Conservation (phyloP, 495 filamentous ascomycete species). For the Chlorociboria aeruginascens region DNA sequence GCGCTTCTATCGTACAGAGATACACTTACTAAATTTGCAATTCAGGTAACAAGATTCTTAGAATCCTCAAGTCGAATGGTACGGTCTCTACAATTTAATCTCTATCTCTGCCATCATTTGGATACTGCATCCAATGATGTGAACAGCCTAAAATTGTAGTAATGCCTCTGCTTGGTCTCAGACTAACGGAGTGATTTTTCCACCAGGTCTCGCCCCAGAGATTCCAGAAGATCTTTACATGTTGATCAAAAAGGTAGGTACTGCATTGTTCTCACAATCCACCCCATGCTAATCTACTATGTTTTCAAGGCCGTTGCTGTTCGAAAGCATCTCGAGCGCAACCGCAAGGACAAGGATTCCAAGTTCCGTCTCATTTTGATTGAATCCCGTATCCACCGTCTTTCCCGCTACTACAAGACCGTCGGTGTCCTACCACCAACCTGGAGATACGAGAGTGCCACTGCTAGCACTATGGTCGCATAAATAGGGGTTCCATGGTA, state of each 20-base stretch:
- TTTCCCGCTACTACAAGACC: constrained; percentile 95
- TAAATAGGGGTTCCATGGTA: constrained; percentile 26
- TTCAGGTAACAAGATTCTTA: constrained; percentile 96
- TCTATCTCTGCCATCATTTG: not conserved
- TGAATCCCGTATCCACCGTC: constrained; percentile 98
- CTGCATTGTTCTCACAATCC: not conserved
- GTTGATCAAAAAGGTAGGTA: constrained; percentile 93
- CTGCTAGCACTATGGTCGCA: constrained; percentile 52
- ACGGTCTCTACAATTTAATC: constrained; percentile 33
- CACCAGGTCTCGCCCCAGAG: constrained; percentile 85
- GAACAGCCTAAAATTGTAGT: constrained; percentile 7
- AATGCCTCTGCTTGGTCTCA: constrained; percentile 89
- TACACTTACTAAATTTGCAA: constrained; percentile 1
- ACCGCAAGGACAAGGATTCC: constrained; percentile 99
- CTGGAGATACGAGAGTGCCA: constrained; percentile 87
- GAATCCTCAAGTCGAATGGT: constrained; percentile 93
- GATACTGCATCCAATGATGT: constrained; percentile 1
- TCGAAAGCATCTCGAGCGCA: constrained; percentile 99
- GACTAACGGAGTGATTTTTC: constrained; percentile 21
- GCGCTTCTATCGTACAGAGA: not conserved
- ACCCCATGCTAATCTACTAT: not conserved
- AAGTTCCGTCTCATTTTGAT: constrained; percentile 99
- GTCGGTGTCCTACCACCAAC: constrained; percentile 95
- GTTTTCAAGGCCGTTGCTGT: constrained; percentile 74
- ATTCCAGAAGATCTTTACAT: constrained; percentile 96